phyloP scores from a whole-genome alignment of 441 rosid genomes.

The Raphanus hybrid region DNA sequence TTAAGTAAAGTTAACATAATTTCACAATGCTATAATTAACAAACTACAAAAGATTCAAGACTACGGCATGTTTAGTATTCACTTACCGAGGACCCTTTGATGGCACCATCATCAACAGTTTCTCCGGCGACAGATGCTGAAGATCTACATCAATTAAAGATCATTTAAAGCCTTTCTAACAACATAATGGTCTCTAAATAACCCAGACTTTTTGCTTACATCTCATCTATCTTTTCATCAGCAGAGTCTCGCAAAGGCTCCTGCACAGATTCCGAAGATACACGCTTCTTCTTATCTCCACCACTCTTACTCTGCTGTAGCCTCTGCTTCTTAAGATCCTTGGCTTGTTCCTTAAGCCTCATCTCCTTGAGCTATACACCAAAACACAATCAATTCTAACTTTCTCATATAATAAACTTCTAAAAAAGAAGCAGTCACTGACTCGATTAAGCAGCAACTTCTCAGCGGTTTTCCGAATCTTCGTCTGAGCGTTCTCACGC shows the following conservation, averaged over 20 bases:
- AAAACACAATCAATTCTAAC: conserved; percentile 7
- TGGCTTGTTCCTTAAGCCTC: conserved; percentile 83
- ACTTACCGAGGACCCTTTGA: conserved; percentile 60
- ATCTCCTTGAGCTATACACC: conserved; percentile 66
- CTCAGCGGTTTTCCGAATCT: conserved; percentile 92
- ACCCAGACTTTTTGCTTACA: conserved; percentile 47
- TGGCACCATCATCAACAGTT: conserved; percentile 42
- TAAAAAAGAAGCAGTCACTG: conserved; percentile 5
- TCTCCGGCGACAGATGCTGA: conserved; percentile 57
- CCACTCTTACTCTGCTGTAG: conserved; percentile 45
- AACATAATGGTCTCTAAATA: conserved; percentile 11
- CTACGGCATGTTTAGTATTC: not conserved
- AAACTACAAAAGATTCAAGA: too few relatives aligned
- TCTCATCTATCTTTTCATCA: conserved; percentile 57
- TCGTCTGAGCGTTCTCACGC: conserved; percentile 94
- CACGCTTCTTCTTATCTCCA: conserved; percentile 53
- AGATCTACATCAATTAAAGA: conserved; percentile 52
- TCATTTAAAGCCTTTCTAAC: conserved; percentile 37
- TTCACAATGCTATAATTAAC: too few relatives aligned
- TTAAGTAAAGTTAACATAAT: too few relatives aligned
- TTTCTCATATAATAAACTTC: not conserved
- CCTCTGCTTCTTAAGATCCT: conserved; percentile 71
- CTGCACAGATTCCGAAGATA: conserved; percentile 25
- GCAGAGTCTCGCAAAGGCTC: conserved; percentile 12
- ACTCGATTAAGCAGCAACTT: conserved; percentile 90